A percentile compares a stretch with the other conserved stretches of the same genome.
Evolutionary conservation across 345 rosid genomes (phyloP).

Genomic region (Aurinia saxatilis): DNA sequence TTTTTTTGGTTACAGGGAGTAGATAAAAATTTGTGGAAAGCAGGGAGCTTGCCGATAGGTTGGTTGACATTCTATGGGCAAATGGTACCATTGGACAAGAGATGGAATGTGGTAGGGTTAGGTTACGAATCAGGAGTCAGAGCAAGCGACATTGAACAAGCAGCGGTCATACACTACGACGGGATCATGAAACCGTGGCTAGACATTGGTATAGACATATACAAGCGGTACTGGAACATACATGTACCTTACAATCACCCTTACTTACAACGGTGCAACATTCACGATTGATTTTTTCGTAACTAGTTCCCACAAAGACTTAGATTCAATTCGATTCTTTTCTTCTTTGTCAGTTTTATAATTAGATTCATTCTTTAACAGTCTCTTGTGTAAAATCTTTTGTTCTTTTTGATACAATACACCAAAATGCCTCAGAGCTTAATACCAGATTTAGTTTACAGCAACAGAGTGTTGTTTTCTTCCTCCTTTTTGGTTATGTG

Average conservation of each 20-base stretch:
- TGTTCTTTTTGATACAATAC: constrained; percentile 11
- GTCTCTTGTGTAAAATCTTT: constrained; percentile 11
- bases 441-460: not conserved
- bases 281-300: constrained; percentile 39
- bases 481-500: not conserved
- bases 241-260: constrained; percentile 47
- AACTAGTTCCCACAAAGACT: not conserved
- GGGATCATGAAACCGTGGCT: constrained; percentile 97
- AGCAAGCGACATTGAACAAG: constrained; percentile 42
- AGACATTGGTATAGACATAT: constrained; percentile 60
- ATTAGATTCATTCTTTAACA: constrained; percentile 25
- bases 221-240: constrained; percentile 72
- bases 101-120: constrained; percentile 80
- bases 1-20: constrained; percentile 37
- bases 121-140: constrained; percentile 60
- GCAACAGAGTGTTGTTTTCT: not conserved
- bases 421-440: not conserved
- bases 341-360: constrained; percentile 13
- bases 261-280: constrained; percentile 56
- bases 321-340: constrained; percentile 27
- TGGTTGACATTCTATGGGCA: constrained; percentile 68
- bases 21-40: constrained; percentile 49
- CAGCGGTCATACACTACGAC: constrained; percentile 79
- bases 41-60: constrained; percentile 75
- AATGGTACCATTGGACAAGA: constrained; percentile 54